Evolutionary conservation across 2,329 filamentous ascomycete species (phyloP), one percentile per base, ranked within the genome.

Genomic region (Penicillium polonicum): DNA sequence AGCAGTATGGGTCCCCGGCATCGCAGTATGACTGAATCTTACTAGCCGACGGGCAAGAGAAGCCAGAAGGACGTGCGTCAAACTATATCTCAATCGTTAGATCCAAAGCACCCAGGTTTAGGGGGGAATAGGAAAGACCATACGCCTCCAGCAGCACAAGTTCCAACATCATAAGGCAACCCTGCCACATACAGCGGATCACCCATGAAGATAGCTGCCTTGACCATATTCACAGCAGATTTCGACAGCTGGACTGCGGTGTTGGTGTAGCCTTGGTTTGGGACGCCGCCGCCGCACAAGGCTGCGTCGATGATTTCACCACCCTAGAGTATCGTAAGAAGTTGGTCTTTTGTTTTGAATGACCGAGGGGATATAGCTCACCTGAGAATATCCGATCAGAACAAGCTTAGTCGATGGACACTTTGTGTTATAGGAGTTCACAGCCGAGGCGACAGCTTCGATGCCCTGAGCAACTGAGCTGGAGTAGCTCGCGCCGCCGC

Each of bases 1-100:
- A 88, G 79, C 86, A 88, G 74, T 86, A 88, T 0, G 85, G 85
- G 61, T 88, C 86, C 4, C 81, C 67, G 5, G 80, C 74, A 64
- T 89, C 86, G 70, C 86, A 88, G 78, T 88, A 88, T 5, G 83
- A 85, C 74, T 86, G 76, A 64, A 88, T 83, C 65, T 83, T 85
- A 68, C 72, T 78, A 36, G 77, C 78, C 10, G 83, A 80, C 1
- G 79, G 78, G 74, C 85, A 88, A 44, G 72, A 74, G 71, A 85
- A 88, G 27, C 84, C 83, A 5, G 76, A 66, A 0, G 83, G 80
- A 5, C 85, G 82, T 33, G 84, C 81, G 52, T 84, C 83, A 60
- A 88, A 88, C 84, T 88, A 59, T 23, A 55, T n/a, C 13, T 39
- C 13, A 0, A 49, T 2, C 1, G 33, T 53, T 27, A 51, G 45